Evolutionary conservation across 208 protist species (phyloP), one percentile per base, ranked within the genome.

Genomic region (Paratrypanosoma confusum): DNA sequence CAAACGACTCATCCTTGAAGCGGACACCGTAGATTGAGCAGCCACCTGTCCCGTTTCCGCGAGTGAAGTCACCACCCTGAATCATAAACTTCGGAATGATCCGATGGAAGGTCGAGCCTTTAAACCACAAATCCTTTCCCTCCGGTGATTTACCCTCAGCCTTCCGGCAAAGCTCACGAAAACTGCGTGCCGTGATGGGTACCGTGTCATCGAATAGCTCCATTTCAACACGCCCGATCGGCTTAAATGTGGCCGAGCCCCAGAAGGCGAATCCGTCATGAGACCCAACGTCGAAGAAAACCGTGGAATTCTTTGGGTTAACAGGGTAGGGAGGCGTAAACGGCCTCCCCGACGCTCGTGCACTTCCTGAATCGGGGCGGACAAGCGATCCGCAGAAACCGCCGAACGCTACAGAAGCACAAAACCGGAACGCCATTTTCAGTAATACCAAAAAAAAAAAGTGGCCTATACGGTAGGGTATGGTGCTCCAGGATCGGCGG

Each of bases 1-100:
- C 47, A 42, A 97, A 97, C 34, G 92, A 93, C 70, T 98, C 96
- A 59, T 98, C 95, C 21, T 78, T 76, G 57, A 97, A 97, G 33
- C 70, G 71, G 0, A 52, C 46, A 28, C 94, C 91, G 59, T 96
- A 97, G 57, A 97, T 92, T 26, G 88, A 95, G 39, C 83, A 84
- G 27, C 91, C 90, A 32, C 94, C 95, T 18, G 74, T 96, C 27
- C 95, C 95, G 60, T 97, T 90, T 41, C 65, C 67, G 5, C 72
- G 63, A 5, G 89, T 96, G 50, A 97, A 96, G 54, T 98, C 96
- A 5, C 95, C 95, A 18, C 89, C 89, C 54, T 98, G 95, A 29
- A 88, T 77, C 87, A 98, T 97, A 54, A 98, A 98, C 24, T 74
- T 56, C 0, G 76, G 70, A 37, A 97, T 97, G 41, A 98, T 89